These are phyloP conservation scores for Calendula officinalis DNA, from an alignment of 129 eudicot species.

Conservation along the genomic window DNA sequence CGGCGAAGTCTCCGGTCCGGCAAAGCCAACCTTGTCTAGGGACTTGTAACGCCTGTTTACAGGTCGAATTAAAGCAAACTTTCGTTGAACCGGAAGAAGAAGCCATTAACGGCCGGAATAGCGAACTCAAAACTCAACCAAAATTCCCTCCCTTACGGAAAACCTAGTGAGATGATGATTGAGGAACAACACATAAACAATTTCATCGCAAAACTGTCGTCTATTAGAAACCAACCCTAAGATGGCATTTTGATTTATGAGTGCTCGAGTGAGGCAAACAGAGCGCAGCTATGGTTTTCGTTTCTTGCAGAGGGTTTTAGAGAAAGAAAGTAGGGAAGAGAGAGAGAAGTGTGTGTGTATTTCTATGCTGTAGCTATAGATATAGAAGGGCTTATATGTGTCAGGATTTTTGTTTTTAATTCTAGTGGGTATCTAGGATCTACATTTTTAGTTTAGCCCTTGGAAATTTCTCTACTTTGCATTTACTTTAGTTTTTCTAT, in stretches of 20 bases:
- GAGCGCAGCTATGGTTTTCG: slow-evolving; percentile 18
- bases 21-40: slow-evolving; percentile 69
- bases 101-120: slow-evolving; percentile 30
- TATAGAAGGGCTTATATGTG: slow-evolving; percentile 25
- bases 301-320: slow-evolving; percentile 13
- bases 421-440: slow-evolving; percentile 23
- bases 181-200: neutral
- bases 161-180: slow-evolving; percentile 24
- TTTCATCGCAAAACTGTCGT: slow-evolving; percentile 10
- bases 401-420: slow-evolving; percentile 33
- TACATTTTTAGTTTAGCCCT: slow-evolving; percentile 1
- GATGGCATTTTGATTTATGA: slow-evolving; percentile 18
- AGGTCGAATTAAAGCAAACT: slow-evolving; percentile 63
- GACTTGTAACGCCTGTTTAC: slow-evolving; percentile 39
- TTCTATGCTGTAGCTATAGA: slow-evolving; percentile 22
- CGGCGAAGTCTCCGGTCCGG: slow-evolving; percentile 63
- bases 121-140: slow-evolving; percentile 4
- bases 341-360: slow-evolving; percentile 20
- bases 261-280: slow-evolving; percentile 20
- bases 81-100: slow-evolving; percentile 41
- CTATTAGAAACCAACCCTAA: slow-evolving; percentile 20
- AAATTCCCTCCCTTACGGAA: slow-evolving; percentile 14
- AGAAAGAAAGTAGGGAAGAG: slow-evolving; percentile 17
- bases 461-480: neutral
- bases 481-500: neutral